Conservation (phyloP, 169 alveolate genomes). For the Cryptosporidium muris region DNA sequence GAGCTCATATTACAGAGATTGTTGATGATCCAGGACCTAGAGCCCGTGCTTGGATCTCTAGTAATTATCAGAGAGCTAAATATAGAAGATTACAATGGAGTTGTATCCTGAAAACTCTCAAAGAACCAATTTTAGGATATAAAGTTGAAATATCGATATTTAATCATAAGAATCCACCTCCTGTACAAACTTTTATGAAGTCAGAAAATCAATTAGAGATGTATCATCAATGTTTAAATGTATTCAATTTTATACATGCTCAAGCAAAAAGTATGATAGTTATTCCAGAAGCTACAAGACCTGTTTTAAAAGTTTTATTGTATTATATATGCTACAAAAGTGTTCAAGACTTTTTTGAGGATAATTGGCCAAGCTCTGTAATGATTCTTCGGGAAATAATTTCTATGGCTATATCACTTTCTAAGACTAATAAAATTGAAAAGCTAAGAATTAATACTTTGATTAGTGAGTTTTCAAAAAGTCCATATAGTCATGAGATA, state of each 20-base stretch:
- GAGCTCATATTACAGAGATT: conserved; percentile 59
- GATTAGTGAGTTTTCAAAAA: conserved; percentile 20
- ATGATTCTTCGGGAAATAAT: conserved; percentile 41
- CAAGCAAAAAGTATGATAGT: conserved; percentile 31
- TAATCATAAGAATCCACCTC: conserved; percentile 41
- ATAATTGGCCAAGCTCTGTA: conserved; percentile 36
- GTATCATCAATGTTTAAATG: conserved; percentile 51
- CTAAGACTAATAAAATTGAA: conserved; percentile 4
- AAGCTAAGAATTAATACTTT: conserved; percentile 4
- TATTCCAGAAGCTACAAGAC: conserved; percentile 24
- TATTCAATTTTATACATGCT: conserved; percentile 51
- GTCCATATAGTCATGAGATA: conserved; percentile 12
- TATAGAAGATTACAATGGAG: conserved; percentile 42
- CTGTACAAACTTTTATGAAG: conserved; percentile 63
- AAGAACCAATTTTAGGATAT: conserved; percentile 35
- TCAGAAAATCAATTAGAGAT: conserved; percentile 42
- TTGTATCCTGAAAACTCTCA: conserved; percentile 5
- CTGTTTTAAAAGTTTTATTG: conserved; percentile 9
- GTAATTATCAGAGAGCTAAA: conserved; percentile 40
- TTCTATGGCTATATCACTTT: conserved; percentile 8
- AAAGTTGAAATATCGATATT: conserved; percentile 24
- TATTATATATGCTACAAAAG: conserved; percentile 51
- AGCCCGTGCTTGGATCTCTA: conserved; percentile 24
- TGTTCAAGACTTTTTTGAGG: conserved; percentile 2
- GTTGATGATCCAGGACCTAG: conserved; percentile 30